Evolutionary conservation across 352 stramenopile genomes (phyloP).

Genomic region (Globisporangium takayamanum): DNA sequence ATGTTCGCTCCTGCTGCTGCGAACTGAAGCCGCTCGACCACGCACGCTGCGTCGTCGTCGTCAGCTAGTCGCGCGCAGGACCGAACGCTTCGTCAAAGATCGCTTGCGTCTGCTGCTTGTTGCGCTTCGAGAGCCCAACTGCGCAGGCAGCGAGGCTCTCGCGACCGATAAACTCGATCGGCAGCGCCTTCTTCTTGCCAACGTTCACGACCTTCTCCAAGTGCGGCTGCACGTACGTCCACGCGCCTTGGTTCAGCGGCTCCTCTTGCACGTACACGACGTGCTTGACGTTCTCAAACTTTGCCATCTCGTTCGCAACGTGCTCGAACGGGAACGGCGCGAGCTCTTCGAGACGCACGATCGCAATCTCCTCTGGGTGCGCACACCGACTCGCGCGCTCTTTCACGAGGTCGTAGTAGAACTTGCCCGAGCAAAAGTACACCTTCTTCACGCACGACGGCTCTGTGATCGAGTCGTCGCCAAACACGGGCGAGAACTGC

Average conservation of each 20-base stretch:
- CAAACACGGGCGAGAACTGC: slow-evolving; percentile 61
- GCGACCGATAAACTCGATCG: slow-evolving; percentile 66
- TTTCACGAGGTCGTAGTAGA: slow-evolving; percentile 82
- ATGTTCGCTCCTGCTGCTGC: no score
- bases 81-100: slow-evolving; percentile 65
- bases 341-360: slow-evolving; percentile 76
- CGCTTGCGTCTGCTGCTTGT: slow-evolving; percentile 51
- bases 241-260: slow-evolving; percentile 74
- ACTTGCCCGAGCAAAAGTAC: slow-evolving; percentile 78
- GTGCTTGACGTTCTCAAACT: slow-evolving; percentile 58
- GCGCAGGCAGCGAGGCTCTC: slow-evolving; percentile 64
- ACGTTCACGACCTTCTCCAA: slow-evolving; percentile 56
- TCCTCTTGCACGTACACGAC: slow-evolving; percentile 82
- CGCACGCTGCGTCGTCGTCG: background rate
- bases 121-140: slow-evolving; percentile 67
- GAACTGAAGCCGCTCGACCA: no score
- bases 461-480: slow-evolving; percentile 42
- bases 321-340: slow-evolving; percentile 82
- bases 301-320: slow-evolving; percentile 40
- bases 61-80: slow-evolving; percentile 8
- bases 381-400: slow-evolving; percentile 44
- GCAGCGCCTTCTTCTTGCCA: slow-evolving; percentile 29
- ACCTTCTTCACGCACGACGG: slow-evolving; percentile 54
- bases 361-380: slow-evolving; percentile 43
- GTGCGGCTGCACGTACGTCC: slow-evolving; percentile 61